These are phyloP conservation scores for Nicotiana sylvestris DNA, from an alignment of 257 asterid species.

Conservation along the genomic window DNA sequence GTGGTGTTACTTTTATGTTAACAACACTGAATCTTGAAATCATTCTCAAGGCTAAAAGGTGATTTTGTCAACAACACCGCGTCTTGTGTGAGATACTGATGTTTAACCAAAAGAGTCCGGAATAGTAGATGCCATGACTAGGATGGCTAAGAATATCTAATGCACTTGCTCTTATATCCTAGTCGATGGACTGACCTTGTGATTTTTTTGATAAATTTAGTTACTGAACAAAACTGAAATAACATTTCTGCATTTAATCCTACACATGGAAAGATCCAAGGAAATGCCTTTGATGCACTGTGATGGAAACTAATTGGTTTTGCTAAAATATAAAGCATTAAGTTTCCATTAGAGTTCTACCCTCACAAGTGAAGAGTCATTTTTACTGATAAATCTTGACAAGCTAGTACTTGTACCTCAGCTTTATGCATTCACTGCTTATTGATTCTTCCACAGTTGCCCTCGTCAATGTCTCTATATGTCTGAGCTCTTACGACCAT, in stretches of 20 bases:
- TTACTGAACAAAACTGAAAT: too few species aligned
- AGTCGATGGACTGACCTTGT: not conserved
- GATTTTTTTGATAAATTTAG: too few species aligned
- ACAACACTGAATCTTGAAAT: not conserved
- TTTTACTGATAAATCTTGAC: not conserved
- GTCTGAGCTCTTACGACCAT: not conserved
- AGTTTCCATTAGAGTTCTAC: not conserved
- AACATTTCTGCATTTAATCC: too few species aligned
- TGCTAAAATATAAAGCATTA: not conserved
- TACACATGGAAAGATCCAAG: too few species aligned
- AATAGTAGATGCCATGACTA: not conserved
- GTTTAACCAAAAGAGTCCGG: too few species aligned
- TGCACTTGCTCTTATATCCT: not conserved
- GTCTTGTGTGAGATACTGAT: not conserved
- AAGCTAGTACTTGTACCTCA: not conserved
- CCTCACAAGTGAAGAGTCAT: not conserved
- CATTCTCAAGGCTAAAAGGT: not conserved
- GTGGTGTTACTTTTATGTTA: not conserved
- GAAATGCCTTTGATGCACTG: not conserved
- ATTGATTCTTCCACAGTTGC: not conserved
- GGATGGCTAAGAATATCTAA: not conserved
- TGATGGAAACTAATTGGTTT: not conserved
- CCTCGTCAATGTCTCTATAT: not conserved
- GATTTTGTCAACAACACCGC: not conserved
- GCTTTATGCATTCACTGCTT: not conserved